Conservation (phyloP, 345 rosid genomes). For the Arabis hirsuta region DNA sequence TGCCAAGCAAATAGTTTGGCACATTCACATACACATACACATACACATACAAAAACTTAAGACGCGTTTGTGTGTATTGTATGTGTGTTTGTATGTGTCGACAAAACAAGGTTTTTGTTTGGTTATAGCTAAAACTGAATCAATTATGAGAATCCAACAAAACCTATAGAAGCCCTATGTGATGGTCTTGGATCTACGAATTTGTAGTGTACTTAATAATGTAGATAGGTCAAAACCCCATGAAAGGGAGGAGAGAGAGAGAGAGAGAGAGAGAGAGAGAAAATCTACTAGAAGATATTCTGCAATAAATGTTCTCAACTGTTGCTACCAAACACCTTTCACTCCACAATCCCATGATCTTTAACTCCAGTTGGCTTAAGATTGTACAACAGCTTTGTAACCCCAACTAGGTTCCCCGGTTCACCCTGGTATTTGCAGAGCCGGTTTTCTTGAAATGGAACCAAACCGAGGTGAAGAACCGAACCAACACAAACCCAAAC, state of each 20-base stretch:
- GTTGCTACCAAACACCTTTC: slow-evolving; percentile 33
- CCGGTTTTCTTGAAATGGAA: slow-evolving; percentile 1
- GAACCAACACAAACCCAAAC: background rate
- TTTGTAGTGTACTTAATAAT: slow-evolving; percentile 11
- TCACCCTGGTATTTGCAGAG: slow-evolving; percentile 15
- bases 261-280: slow-evolving; percentile 17
- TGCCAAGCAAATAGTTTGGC: slow-evolving; percentile 38
- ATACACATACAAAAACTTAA: slow-evolving; percentile 26
- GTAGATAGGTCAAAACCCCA: slow-evolving; percentile 33
- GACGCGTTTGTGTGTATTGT: slow-evolving; percentile 20
- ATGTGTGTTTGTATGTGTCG: slow-evolving; percentile 20
- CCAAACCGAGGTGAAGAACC: background rate
- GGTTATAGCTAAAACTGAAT: slow-evolving; percentile 23
- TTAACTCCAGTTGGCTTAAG: slow-evolving; percentile 23
- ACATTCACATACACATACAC: slow-evolving; percentile 27
- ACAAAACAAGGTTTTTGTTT: slow-evolving; percentile 34
- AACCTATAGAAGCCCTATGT: slow-evolving; percentile 23
- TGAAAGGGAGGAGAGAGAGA: background rate
- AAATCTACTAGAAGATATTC: slow-evolving; percentile 30
- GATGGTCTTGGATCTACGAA: slow-evolving; percentile 35
- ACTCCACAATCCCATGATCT: slow-evolving; percentile 22
- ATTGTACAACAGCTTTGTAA: background rate
- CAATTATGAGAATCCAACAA: slow-evolving; percentile 35
- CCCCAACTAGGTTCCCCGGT: background rate
- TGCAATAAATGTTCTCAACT: slow-evolving; percentile 23